Conservation (phyloP, 805 yeast genomes). For the Blastobotrys terrestris region DNA sequence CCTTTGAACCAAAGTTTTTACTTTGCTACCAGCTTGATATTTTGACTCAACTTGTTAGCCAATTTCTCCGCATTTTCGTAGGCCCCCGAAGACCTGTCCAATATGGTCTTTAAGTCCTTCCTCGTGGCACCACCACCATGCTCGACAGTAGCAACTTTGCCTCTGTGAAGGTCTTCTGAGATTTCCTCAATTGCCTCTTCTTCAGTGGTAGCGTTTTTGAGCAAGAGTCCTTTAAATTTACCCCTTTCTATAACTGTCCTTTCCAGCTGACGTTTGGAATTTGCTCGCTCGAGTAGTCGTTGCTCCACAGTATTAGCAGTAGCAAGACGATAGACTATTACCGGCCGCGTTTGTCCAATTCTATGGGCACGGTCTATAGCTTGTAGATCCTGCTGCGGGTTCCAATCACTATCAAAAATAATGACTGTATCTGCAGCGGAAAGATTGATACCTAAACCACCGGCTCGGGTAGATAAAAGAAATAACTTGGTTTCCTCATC, state of each 20-base stretch:
- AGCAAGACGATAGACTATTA: constrained; percentile 71
- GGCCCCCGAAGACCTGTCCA: constrained; percentile 16
- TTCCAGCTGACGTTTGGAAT: constrained; percentile 72
- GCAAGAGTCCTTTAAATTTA: constrained; percentile 26
- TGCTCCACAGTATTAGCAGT: constrained; percentile 80
- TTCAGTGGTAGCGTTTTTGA: constrained; percentile 1
- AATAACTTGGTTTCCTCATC: constrained; percentile 44
- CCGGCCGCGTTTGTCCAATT: constrained; percentile 85
- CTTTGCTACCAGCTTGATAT: neutral
- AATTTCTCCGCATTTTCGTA: constrained; percentile 5
- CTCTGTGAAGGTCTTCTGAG: constrained; percentile 6
- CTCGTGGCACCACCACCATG: constrained; percentile 5
- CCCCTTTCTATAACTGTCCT: constrained; percentile 68
- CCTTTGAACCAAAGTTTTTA: too few relatives aligned
- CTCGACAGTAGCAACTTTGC: constrained; percentile 1
- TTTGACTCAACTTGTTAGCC: neutral
- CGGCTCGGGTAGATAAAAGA: constrained; percentile 84
- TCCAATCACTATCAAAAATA: constrained; percentile 97
- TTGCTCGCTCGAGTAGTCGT: constrained; percentile 69
- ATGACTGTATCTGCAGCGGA: constrained; percentile 99
- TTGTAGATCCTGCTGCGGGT: constrained; percentile 93
- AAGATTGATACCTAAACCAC: constrained; percentile 93
- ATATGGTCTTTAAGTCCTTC: constrained; percentile 10
- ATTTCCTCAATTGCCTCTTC: constrained; percentile 6
- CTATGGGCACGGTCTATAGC: constrained; percentile 96